phyloP scores from a whole-genome alignment of 768 basidiomycete genomes.

The Cyathus striatus region DNA sequence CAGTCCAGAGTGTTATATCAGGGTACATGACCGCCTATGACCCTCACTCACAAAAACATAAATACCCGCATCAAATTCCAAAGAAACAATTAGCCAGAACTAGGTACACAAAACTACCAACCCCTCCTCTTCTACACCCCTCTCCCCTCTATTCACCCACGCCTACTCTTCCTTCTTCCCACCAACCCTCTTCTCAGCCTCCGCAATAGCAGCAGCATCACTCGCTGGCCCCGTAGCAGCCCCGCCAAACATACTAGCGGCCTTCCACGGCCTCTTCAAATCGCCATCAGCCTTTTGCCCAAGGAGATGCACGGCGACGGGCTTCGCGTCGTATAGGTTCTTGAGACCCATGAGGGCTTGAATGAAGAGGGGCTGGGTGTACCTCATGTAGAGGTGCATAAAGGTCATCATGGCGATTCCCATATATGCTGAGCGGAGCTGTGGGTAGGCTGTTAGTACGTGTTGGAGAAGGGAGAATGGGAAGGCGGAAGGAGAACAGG shows the following conservation, averaged over 20 bases:
- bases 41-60: no score
- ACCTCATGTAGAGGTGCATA: constrained; percentile 92
- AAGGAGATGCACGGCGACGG: constrained; percentile 75
- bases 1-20: no score
- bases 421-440: constrained; percentile 66
- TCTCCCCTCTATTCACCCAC: no score
- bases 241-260: constrained; percentile 69
- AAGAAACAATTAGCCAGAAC: no score
- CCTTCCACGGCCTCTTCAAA: constrained; percentile 86
- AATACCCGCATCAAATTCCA: no score
- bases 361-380: constrained; percentile 95
- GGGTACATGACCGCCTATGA: no score
- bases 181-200: constrained; percentile 81
- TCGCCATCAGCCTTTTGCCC: constrained; percentile 81
- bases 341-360: constrained; percentile 96
- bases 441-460: background rate
- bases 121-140: no score
- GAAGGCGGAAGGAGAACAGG: background rate
- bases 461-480: background rate
- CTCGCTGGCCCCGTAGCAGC: constrained; percentile 68
- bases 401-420: constrained; percentile 86
- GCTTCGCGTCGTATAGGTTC: constrained; percentile 81
- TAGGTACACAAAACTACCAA: no score
- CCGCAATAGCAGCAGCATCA: constrained; percentile 80
- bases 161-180: constrained; percentile 74